These are phyloP conservation scores for Metschnikowia peoriensis DNA, from an alignment of 805 yeast genomes.

Conservation along the genomic window DNA sequence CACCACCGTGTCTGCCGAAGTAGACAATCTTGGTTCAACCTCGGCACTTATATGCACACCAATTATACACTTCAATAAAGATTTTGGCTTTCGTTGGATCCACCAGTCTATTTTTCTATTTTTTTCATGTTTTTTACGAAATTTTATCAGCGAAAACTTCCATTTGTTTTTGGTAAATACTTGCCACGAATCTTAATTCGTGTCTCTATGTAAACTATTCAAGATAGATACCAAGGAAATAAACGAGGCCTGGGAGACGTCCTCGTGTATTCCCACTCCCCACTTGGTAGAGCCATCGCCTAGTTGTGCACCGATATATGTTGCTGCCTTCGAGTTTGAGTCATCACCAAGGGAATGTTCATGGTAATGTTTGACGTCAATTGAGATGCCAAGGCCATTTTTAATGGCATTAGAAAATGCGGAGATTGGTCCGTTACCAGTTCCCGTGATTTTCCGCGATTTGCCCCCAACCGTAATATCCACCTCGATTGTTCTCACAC, in stretches of 20 bases:
- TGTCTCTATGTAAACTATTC: constrained; percentile 40
- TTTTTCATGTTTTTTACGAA: too few relatives aligned
- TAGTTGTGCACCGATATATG: constrained; percentile 49
- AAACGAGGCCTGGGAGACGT: constrained; percentile 83
- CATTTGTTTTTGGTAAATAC: neutral
- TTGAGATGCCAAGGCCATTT: constrained; percentile 42
- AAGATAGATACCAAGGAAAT: constrained; percentile 64
- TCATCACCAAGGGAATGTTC: constrained; percentile 81
- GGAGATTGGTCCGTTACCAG: constrained; percentile 83
- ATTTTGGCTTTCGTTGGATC: too few relatives aligned
- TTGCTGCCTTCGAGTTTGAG: constrained; percentile 69
- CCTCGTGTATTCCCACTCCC: constrained; percentile 94
- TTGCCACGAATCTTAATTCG: neutral
- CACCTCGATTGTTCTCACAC: constrained; percentile 46
- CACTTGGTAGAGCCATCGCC: constrained; percentile 42
- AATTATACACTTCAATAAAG: too few relatives aligned
- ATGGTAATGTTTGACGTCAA: constrained; percentile 67
- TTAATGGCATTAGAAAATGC: constrained; percentile 51
- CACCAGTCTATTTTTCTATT: too few relatives aligned
- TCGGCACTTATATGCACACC: neutral
- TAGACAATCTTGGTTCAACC: neutral
- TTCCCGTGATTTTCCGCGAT: constrained; percentile 45
- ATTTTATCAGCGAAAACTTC: too few relatives aligned
- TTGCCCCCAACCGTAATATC: constrained; percentile 43
- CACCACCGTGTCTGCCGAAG: neutral